These are phyloP conservation scores for Miscanthus lutarioriparius DNA, from an alignment of 176 grass and related monocot genomes.

Conservation along the genomic window DNA sequence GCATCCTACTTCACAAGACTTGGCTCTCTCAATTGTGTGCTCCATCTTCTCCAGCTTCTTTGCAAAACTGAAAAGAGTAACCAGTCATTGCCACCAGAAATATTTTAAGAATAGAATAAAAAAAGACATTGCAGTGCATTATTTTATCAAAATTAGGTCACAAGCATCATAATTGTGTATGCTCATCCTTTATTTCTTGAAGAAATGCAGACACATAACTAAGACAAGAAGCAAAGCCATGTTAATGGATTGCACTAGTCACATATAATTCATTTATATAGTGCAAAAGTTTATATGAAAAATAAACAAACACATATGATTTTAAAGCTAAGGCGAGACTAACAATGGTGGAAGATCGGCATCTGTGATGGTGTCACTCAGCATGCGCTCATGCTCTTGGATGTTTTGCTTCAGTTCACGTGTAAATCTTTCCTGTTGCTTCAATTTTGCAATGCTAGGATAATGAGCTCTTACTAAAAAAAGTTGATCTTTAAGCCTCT, in stretches of 20 bases:
- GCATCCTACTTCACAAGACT: constrained; percentile 67
- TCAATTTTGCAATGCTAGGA: constrained; percentile 77
- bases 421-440: constrained; percentile 56
- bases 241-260: neutral
- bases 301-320: neutral
- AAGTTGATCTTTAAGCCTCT: constrained; percentile 77
- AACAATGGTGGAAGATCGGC: constrained; percentile 61
- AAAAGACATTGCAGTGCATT: neutral
- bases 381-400: constrained; percentile 85
- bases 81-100: constrained; percentile 25
- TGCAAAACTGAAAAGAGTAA: constrained; percentile 53
- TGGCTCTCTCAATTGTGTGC: constrained; percentile 51
- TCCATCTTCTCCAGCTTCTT: constrained; percentile 80
- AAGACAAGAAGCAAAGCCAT: neutral
- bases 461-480: constrained; percentile 85
- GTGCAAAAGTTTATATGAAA: neutral
- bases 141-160: neutral
- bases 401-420: constrained; percentile 76
- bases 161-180: constrained; percentile 7
- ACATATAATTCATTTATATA: neutral
- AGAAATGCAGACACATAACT: neutral
- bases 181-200: constrained; percentile 1
- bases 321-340: constrained; percentile 9
- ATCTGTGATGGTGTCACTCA: constrained; percentile 77
- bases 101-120: neutral